Base-by-base conservation (phyloP, 805 yeast species). In the Brettanomyces naardenensis region DNA sequence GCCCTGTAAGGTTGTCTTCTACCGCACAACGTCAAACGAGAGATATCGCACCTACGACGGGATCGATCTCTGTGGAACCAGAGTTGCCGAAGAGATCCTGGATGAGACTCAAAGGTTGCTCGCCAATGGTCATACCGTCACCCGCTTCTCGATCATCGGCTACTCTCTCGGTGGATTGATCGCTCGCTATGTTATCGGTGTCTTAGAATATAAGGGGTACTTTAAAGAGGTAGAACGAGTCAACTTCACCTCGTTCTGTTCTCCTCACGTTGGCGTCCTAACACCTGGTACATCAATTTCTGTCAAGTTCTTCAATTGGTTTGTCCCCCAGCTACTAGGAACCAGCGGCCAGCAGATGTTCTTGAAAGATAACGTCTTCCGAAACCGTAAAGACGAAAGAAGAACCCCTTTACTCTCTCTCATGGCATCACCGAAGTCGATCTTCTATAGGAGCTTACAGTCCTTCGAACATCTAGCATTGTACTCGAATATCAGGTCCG, bases 91-190 rank as follows among this genome's bases (percentile, higher is more conserved):
- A 37, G 95, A 87, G 57, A 77, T 87, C 35, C 54, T 63, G 15
- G 46, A 43, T 1, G 66, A 66, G 48, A 60, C 74, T 15, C 45
- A 48, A 4, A n/a, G 42, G 28, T 31, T 47, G 14, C 18, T 33
- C 13, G 10, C n/a, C 4, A 9, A 35, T 1, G 31, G 29, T 20
- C 28, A 26, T n/a, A 47, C 42, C 13, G 85, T 86, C 9, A 64
- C 67, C n/a, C 75, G 78, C 48, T 67, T 90, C 35, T 84, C 95
- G 37, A 64, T 88, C 28, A 68, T 85, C 5, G 96, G 97, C 1
- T 89, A 88, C 54, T 88, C 96, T 0, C 63, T 89, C 43, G 96
- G 97, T 23, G 97, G 97, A 0, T 59, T 89, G 17, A 77, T 90
- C 34, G 71, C 87, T 0, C 65, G 97, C 36, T 88, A 84, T 55